phyloP scores from a whole-genome alignment of 2,329 filamentous ascomycete genomes.

The Neopestalotiopsis rosae region DNA sequence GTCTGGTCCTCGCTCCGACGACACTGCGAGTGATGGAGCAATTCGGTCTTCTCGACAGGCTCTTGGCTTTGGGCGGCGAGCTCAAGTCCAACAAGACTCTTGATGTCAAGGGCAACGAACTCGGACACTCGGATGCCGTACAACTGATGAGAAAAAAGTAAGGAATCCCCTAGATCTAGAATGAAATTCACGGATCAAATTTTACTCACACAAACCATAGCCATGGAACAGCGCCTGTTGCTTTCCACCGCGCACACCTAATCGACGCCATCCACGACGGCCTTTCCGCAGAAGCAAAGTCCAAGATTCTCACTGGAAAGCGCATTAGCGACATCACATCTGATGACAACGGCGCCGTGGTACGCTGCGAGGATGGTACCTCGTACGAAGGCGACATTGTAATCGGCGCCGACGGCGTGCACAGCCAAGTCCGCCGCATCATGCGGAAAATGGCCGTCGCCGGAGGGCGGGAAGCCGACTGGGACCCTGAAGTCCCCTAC shows the following conservation, averaged over 20 bases:
- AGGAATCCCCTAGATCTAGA: not conserved
- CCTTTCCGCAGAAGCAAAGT: constrained; percentile 23
- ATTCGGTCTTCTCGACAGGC: constrained; percentile 8
- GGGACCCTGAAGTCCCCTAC: constrained; percentile 1
- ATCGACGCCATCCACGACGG: constrained; percentile 27
- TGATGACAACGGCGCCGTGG: constrained; percentile 24
- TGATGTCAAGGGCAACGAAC: not conserved
- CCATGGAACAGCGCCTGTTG: constrained; percentile 22
- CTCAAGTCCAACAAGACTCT: not conserved
- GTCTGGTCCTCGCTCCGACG: not conserved
- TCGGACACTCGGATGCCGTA: not conserved
- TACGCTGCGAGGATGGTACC: constrained; percentile 27
- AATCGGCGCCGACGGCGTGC: constrained; percentile 30
- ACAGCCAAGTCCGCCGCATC: constrained; percentile 26
- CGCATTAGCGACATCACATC: constrained; percentile 25
- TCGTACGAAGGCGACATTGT: constrained; percentile 28
- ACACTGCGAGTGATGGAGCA: constrained; percentile 11
- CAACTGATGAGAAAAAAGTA: constrained; percentile 14
- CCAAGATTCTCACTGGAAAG: constrained; percentile 24
- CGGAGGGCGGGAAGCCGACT: not conserved
- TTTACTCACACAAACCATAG: constrained; percentile 1
- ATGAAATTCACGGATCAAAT: too few relatives aligned
- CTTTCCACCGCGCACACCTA: constrained; percentile 26
- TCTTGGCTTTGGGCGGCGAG: not conserved
- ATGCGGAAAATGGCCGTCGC: constrained; percentile 21